A percentile compares a stretch with the other conserved stretches of the same genome.
phyloP scores from a whole-genome alignment of 306 rosid species.

The Quercus aquifolioides region DNA sequence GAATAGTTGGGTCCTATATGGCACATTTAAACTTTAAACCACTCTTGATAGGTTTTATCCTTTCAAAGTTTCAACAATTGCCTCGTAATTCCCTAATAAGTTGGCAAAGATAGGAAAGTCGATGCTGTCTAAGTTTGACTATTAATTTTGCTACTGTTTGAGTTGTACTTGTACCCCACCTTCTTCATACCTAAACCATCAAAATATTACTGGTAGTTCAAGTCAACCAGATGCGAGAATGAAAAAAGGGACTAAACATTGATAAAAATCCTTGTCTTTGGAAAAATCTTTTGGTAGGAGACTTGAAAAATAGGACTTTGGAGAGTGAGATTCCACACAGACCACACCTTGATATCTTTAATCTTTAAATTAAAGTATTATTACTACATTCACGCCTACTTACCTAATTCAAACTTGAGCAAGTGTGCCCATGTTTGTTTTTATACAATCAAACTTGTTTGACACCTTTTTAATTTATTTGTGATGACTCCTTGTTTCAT shows the following conservation, averaged over 20 bases:
- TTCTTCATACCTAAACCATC: not conserved
- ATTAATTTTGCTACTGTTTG: not conserved
- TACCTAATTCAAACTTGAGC: slow-evolving; percentile 23
- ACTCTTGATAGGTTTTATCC: not conserved
- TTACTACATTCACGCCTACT: slow-evolving; percentile 15
- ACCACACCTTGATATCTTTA: slow-evolving; percentile 19
- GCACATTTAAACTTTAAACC: not conserved
- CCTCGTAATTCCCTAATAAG: not conserved
- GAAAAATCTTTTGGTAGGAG: slow-evolving; percentile 3
- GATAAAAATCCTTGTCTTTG: not conserved
- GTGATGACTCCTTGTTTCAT: not conserved
- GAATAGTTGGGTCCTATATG: not conserved
- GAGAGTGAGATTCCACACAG: slow-evolving; percentile 31
- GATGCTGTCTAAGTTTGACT: slow-evolving; percentile 2
- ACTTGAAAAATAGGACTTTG: slow-evolving; percentile 14
- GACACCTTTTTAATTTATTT: not conserved
- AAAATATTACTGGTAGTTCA: not conserved
- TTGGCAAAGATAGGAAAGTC: not conserved
- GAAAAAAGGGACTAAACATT: not conserved
- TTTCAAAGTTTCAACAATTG: not conserved
- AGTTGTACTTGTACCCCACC: not conserved
- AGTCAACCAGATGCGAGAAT: not conserved
- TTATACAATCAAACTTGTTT: slow-evolving; percentile 10
- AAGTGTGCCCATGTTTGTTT: not conserved
- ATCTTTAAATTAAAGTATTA: not conserved